Evolutionary conservation across 495 filamentous ascomycete genomes (phyloP).

Genomic region (Annulohypoxylon stygium): DNA sequence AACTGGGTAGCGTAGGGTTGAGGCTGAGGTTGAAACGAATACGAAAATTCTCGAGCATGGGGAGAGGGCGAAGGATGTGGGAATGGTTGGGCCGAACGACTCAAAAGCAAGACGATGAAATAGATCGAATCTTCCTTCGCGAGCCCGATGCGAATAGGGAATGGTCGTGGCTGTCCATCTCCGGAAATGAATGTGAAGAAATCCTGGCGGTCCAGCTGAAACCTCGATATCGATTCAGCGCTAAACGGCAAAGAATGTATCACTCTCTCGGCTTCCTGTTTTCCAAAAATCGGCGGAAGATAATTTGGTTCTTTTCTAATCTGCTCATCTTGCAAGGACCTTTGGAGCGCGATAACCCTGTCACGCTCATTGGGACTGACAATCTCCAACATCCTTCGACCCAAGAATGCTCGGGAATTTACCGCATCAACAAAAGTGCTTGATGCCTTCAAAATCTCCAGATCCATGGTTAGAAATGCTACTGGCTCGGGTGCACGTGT

Average conservation of each 20-base stretch:
- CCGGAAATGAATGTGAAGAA: slow-evolving; percentile 61
- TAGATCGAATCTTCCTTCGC: slow-evolving; percentile 67
- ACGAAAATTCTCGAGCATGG: slow-evolving; percentile 60
- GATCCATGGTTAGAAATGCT: slow-evolving; percentile 67
- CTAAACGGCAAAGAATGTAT: slow-evolving; percentile 63
- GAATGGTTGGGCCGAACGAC: slow-evolving; percentile 50
- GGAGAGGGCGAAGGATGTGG: slow-evolving; percentile 61
- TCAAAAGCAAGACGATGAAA: slow-evolving; percentile 64
- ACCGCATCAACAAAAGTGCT: slow-evolving; percentile 65
- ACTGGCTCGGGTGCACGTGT: slow-evolving; percentile 58
- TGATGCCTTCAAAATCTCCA: slow-evolving; percentile 68
- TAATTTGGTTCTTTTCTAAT: slow-evolving; percentile 65
- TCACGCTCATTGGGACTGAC: slow-evolving; percentile 63
- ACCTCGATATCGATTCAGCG: slow-evolving; percentile 60
- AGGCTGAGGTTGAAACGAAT: slow-evolving; percentile 59
- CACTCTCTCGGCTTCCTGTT: slow-evolving; percentile 61
- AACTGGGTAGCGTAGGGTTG: slow-evolving; percentile 55
- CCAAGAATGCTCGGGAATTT: slow-evolving; percentile 56
- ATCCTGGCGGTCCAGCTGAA: slow-evolving; percentile 62
- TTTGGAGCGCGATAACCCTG: slow-evolving; percentile 62
- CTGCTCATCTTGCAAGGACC: slow-evolving; percentile 63
- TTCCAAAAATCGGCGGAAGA: slow-evolving; percentile 66
- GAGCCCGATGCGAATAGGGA: slow-evolving; percentile 62
- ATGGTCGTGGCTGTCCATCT: slow-evolving; percentile 60
- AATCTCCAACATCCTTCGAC: slow-evolving; percentile 63